Conservation (phyloP, 2,329 filamentous ascomycete species). For the Fusarium sulawesiense region DNA sequence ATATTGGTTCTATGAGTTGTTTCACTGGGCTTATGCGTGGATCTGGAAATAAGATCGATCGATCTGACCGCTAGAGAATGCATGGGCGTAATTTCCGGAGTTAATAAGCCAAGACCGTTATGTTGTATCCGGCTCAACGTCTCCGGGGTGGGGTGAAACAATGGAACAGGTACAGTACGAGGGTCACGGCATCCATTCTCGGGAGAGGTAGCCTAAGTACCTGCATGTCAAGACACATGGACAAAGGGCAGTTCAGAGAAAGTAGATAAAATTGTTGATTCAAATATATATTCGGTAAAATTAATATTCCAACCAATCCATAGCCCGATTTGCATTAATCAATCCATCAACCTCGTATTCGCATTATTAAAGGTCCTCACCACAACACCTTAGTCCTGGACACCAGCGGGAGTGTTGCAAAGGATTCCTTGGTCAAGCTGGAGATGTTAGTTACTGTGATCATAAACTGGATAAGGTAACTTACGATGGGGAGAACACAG, state of each 20-base stretch:
- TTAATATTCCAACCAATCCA: background rate
- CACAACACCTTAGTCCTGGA: conserved; percentile 39
- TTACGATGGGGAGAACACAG: conserved; percentile 63
- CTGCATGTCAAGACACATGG: background rate
- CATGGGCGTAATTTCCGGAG: background rate
- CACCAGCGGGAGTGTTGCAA: conserved; percentile 50
- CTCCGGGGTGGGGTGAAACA: background rate
- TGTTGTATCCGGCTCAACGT: background rate
- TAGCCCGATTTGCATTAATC: background rate
- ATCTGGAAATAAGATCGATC: background rate
- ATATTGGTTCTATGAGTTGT: background rate
- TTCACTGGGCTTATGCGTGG: background rate
- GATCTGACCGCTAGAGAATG: background rate
- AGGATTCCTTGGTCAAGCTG: conserved; percentile 51
- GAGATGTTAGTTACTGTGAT: background rate
- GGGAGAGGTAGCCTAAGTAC: background rate
- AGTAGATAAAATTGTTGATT: background rate
- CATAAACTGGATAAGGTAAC: background rate
- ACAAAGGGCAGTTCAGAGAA: background rate
- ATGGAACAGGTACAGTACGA: background rate
- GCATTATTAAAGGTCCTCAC: background rate
- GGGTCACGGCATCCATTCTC: background rate
- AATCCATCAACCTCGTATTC: conserved; percentile 6
- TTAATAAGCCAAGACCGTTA: background rate
- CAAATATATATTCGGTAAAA: background rate